Evolutionary conservation across 1,139 yeast genomes (phyloP), one percentile per base, ranked within the genome.

Genomic region (Yamadazyma atlantica): DNA sequence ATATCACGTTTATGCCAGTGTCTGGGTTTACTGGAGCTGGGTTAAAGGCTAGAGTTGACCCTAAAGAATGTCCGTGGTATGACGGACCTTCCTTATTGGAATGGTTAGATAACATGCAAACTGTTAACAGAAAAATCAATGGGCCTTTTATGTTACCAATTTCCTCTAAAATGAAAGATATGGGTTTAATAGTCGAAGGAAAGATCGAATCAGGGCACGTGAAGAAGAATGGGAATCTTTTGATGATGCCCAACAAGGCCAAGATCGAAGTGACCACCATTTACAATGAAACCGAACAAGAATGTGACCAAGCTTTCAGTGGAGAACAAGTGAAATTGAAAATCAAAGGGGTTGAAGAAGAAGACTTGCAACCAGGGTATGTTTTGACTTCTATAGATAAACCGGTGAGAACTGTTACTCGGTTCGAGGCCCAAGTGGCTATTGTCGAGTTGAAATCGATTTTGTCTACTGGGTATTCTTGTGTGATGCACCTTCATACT

Each of bases 11-110:
- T 66, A 92, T 92, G 97, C 99, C 99, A 35, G 97, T 92, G 39
- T 88, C 97, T 28, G 99, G 98, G 43, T 92, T 75, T 73, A 89
- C 97, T 38, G 98, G 99, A 57, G 95, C 95, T 41, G 97, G 97
- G 50, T 75, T 92, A 69, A 90, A 89, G 66, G 96, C 87, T 25
- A 80, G 92, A 49, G 88, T 92, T 34, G 61, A 77, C 48, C 58
- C 78, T 44, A 70, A 74, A 45, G 82, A 73, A 31, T 86, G 95
- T 58, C 92, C 96, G 46, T 92, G 97, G 97, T 92, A 90, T 73
- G 67, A 64, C 15, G 98, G 98, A 10, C 97, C 98, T 34, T 69
- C 97, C 12, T 73, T 92, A 56, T 74, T 94, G 55, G 97, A 92
- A 69, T 90, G 73, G 68, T 77, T 94, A 62, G 98, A 94, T 64